Evolutionary conservation across 1,284 basidiomycete genomes (phyloP), one percentile per base, ranked within the genome.

Genomic region (Paramarasmius palmivorus): DNA sequence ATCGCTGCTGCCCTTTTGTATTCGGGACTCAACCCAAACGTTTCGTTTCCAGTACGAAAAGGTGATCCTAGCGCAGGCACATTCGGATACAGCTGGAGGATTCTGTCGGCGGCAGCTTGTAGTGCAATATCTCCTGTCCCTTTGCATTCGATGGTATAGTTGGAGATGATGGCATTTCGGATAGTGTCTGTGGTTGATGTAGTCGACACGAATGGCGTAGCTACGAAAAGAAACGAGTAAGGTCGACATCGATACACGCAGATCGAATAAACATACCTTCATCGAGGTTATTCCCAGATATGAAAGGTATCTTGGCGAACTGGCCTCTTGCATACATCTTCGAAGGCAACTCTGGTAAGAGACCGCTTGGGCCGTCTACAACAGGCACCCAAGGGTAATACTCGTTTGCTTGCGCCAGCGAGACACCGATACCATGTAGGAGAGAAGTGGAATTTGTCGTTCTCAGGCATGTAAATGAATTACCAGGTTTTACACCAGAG

Each of bases 211-310:
- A n/a, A n/a, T n/a, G n/a, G n/a, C n/a, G n/a, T n/a, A n/a, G n/a
- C n/a, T n/a, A n/a, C n/a, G n/a, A n/a, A n/a, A n/a, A n/a, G n/a
- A n/a, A n/a, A n/a, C n/a, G n/a, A n/a, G n/a, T n/a, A n/a, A n/a
- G n/a, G n/a, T n/a, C n/a, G n/a, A n/a, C n/a, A n/a, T n/a, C n/a
- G n/a, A n/a, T n/a, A n/a, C n/a, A n/a, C n/a, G n/a, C n/a, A n/a
- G n/a, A n/a, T n/a, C n/a, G n/a, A n/a, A n/a, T n/a, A n/a, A 3
- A 45, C 60, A 29, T 38, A 76, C 78, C 77, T 66, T 81, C 78
- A 54, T 81, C 78, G 2, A 74, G 62, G 55, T 70, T 72, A 1
- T 74, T 75, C 7, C 78, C 78, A 9, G 76, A 64, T 36, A 81
- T 78, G 57, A 77, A 75, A 2, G 78, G 77, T 1, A 79, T 45